Evolutionary conservation across 257 asterid genomes (phyloP).

Genomic region (Lithospermum erythrorhizon): DNA sequence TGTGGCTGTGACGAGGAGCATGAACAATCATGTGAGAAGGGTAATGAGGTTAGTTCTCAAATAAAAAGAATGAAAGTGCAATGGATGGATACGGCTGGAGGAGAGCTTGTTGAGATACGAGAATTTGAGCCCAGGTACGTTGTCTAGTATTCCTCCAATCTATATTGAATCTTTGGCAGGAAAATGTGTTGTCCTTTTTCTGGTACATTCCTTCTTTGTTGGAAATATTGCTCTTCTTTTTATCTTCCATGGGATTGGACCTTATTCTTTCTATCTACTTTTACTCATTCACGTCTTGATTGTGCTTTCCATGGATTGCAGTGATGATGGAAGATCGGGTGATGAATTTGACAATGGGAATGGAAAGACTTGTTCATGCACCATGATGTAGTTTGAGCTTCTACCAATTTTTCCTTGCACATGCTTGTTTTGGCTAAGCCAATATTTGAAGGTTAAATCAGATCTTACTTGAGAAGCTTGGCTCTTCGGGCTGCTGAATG

Average conservation of each 20-base stretch:
- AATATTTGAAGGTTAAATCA: constrained; percentile 13
- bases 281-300: not conserved
- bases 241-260: too few species aligned
- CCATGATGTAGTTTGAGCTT: constrained; percentile 49
- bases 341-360: constrained; percentile 53
- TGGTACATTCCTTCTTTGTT: not conserved
- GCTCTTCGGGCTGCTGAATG: not conserved
- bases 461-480: constrained; percentile 10
- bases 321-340: constrained; percentile 62
- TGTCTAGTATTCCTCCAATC: constrained; percentile 2
- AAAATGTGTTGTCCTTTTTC: too few species aligned
- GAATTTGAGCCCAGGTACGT: constrained; percentile 90
- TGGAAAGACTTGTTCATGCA: constrained; percentile 64
- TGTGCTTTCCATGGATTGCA: constrained; percentile 23
- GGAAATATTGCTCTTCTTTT: too few species aligned
- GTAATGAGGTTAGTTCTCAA: constrained; percentile 26
- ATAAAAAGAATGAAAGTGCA: constrained; percentile 69
- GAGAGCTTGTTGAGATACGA: constrained; percentile 77
- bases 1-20: constrained; percentile 20
- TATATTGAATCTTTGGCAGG: not conserved
- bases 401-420: constrained; percentile 6
- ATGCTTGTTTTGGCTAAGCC: constrained; percentile 5
- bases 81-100: constrained; percentile 84
- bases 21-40: constrained; percentile 23
- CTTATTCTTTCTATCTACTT: not conserved